These are phyloP conservation scores for Pulveroboletus sp. DNA, from an alignment of 768 basidiomycete genomes.

Conservation along the genomic window DNA sequence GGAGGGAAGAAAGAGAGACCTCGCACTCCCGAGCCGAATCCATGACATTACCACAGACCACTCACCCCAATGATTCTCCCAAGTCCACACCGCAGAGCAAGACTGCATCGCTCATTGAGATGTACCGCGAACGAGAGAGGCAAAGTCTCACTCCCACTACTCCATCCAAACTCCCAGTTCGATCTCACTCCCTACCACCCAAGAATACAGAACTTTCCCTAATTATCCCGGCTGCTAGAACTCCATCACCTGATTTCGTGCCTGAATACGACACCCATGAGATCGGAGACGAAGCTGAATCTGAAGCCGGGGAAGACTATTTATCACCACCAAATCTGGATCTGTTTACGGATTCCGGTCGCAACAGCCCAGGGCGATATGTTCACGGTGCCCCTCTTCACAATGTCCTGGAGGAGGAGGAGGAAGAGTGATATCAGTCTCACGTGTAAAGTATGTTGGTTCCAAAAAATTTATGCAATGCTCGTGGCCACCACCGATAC, in stretches of 20 bases:
- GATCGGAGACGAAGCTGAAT: conserved; percentile 24
- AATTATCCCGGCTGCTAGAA: not conserved
- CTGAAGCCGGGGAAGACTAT: conserved; percentile 21
- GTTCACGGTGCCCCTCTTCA: conserved; percentile 82
- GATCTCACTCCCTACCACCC: conserved; percentile 15
- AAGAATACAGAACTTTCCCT: conserved; percentile 9
- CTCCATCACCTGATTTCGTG: conserved; percentile 12
- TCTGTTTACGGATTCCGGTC: conserved; percentile 44
- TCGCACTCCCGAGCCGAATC: conserved; percentile 27
- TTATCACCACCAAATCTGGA: conserved; percentile 33
- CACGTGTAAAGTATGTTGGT: conserved; percentile 21
- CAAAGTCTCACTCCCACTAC: conserved; percentile 19
- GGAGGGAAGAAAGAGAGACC: conserved; percentile 22
- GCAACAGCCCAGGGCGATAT: conserved; percentile 67
- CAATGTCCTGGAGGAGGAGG: conserved; percentile 81
- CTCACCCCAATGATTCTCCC: conserved; percentile 6
- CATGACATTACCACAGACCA: conserved; percentile 22
- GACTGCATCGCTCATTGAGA: conserved; percentile 76
- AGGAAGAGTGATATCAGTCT: conserved; percentile 43
- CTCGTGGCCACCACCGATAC: conserved; percentile 25
- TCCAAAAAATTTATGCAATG: conserved; percentile 3
- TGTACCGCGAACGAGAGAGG: conserved; percentile 74
- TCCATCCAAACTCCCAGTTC: conserved; percentile 35
- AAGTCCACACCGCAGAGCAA: conserved; percentile 42
- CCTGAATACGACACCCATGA: conserved; percentile 24